Evolutionary conservation across 1,139 yeast genomes (phyloP).

Genomic region (Nematodospora anomalae): DNA sequence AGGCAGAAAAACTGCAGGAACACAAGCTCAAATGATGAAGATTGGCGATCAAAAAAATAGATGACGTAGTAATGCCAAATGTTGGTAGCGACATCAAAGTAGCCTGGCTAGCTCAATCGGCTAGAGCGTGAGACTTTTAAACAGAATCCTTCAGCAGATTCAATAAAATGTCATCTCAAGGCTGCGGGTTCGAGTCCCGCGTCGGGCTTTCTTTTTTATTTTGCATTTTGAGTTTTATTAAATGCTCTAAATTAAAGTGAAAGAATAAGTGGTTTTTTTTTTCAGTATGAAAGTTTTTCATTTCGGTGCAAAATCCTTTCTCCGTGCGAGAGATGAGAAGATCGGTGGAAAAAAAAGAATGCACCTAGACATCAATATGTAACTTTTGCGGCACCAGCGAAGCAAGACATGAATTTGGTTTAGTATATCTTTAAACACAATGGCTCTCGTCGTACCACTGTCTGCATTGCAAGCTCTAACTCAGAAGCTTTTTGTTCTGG

Average conservation of each 20-base stretch:
- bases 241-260: background rate
- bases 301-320: too few relatives aligned
- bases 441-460: too few relatives aligned
- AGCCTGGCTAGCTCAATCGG: slow-evolving; percentile 16
- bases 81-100: background rate
- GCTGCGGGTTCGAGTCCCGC: background rate
- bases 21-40: too few relatives aligned
- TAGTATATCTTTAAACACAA: too few relatives aligned
- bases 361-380: background rate
- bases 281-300: background rate
- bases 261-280: background rate
- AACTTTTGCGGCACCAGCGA: background rate
- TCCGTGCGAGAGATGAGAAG: too few relatives aligned
- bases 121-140: slow-evolving; percentile 15
- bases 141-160: background rate
- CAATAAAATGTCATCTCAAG: background rate
- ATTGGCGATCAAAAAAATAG: too few relatives aligned
- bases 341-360: background rate
- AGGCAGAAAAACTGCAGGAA: too few relatives aligned
- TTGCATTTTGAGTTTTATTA: background rate
- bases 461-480: too few relatives aligned
- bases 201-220: background rate
- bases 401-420: too few relatives aligned
- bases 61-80: too few relatives aligned
- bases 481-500: too few relatives aligned